Evolutionary conservation across 1,139 yeast genomes (phyloP).

Genomic region (Sugiyamaella novakii): DNA sequence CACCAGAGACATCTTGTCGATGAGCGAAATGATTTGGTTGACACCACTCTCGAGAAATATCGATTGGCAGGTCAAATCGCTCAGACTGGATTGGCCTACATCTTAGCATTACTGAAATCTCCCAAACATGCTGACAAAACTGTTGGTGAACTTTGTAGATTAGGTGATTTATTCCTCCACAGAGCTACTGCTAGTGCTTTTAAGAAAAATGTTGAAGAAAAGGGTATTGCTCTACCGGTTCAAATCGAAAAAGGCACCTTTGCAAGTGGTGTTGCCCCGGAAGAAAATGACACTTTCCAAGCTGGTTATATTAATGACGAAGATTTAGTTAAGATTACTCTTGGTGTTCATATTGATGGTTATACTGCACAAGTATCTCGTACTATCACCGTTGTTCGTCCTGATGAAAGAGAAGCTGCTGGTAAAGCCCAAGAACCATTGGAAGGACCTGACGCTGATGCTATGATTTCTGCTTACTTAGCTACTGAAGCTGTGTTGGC

Average conservation of each 20-base stretch:
- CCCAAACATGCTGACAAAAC: conserved; percentile 43
- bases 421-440: conserved; percentile 52
- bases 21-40: conserved; percentile 69
- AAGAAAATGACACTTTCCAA: conserved; percentile 62
- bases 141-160: conserved; percentile 75
- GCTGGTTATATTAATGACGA: conserved; percentile 60
- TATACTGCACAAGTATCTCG: conserved; percentile 86
- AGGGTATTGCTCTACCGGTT: conserved; percentile 92
- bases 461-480: conserved; percentile 82
- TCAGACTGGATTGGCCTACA: conserved; percentile 78
- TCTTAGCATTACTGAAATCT: conserved; percentile 65
- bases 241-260: conserved; percentile 82
- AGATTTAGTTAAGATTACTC: conserved; percentile 77
- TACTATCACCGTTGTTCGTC: conserved; percentile 70
- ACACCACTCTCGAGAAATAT: conserved; percentile 71
- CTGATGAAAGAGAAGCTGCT: conserved; percentile 41
- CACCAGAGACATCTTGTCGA: conserved; percentile 67
- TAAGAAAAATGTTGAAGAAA: conserved; percentile 45
- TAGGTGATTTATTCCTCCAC: conserved; percentile 72
- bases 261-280: conserved; percentile 82
- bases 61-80: conserved; percentile 87
- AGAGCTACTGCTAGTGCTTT: conserved; percentile 34
- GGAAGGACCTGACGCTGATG: conserved; percentile 84
- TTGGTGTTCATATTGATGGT: conserved; percentile 94
- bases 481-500: conserved; percentile 83